Conservation (phyloP, 2,329 filamentous ascomycete genomes). For the Knoxdaviesia capensis region DNA sequence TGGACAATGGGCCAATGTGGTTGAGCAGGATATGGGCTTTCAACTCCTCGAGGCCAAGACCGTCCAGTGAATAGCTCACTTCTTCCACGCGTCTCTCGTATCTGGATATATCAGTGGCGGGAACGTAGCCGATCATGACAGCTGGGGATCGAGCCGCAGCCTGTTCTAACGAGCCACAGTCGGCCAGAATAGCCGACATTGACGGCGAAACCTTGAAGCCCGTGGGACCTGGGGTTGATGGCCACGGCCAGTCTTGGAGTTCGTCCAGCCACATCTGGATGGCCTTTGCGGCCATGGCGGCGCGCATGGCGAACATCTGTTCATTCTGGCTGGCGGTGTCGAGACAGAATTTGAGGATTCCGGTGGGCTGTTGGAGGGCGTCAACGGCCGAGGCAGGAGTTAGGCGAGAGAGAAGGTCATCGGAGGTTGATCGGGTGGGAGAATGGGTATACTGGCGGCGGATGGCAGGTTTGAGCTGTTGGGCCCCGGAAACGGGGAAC, state of each 20-base stretch:
- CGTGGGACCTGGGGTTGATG: slow-evolving; percentile 22
- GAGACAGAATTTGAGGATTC: slow-evolving; percentile 35
- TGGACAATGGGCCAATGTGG: slow-evolving; percentile 41
- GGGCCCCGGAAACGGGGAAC: too few species aligned
- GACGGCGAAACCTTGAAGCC: slow-evolving; percentile 40
- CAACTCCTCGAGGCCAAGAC: slow-evolving; percentile 63
- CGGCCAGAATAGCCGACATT: too few species aligned
- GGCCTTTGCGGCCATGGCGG: slow-evolving; percentile 48
- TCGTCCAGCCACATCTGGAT: slow-evolving; percentile 62
- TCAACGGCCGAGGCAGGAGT: slow-evolving; percentile 40
- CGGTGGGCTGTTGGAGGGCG: slow-evolving; percentile 32
- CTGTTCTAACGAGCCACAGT: too few species aligned
- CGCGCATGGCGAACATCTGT: slow-evolving; percentile 49
- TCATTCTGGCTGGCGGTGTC: slow-evolving; percentile 42
- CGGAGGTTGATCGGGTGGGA: slow-evolving; percentile 24
- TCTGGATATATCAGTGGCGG: slow-evolving; percentile 36
- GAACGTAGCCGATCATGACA: slow-evolving; percentile 53
- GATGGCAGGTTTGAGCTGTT: slow-evolving; percentile 14
- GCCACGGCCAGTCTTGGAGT: slow-evolving; percentile 40
- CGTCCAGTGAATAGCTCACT: slow-evolving; percentile 49
- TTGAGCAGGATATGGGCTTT: slow-evolving; percentile 73
- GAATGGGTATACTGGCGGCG: slow-evolving; percentile 21
- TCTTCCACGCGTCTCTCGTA: slow-evolving; percentile 59
- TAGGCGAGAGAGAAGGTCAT: slow-evolving; percentile 41
- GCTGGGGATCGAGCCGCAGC: too few species aligned